Base-by-base conservation (phyloP, 75 land plant genomes). In the Isoetes taiwanensis region DNA sequence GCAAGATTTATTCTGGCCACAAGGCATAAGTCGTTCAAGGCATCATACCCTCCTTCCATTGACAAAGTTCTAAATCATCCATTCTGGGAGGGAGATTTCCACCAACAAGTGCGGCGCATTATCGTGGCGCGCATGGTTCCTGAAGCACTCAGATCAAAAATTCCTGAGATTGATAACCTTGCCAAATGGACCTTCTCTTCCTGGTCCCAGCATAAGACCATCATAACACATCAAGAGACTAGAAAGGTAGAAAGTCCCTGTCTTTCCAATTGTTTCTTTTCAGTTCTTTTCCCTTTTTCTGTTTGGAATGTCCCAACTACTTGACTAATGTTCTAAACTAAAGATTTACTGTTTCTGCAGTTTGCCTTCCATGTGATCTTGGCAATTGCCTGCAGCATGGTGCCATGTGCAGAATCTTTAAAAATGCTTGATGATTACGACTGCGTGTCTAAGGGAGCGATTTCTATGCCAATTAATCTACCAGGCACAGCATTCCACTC, bases 21-120 rank as follows among this genome's bases (percentile, higher is more conserved):
- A 6, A 46, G 23, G 50, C 50, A 46, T 19, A 46, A 46, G 50
- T 46, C 50, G 5, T 46, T 46, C 50, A 46, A 46, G 50, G 50
- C 50, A 23, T 19, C 25, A 46, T 46, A 46, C 25, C 50, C 50
- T n/a, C 50, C 50, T 19, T 46, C 50, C n/a, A 46, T 46, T 19
- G 50, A 46, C 50, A 46, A 23, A 16, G 50, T 46, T 8, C 50
- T 46, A 6, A 46, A 46, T 23, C 50, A 46, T 46, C 50, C 50
- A 23, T 46, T 23, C 19, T 46, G 50, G 50, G 50, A 46, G 50
- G 50, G 50, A 6, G 50, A 16, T 8, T 46, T 46, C 19, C 50
- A 46, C 19, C 50, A 8, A 4, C 50, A 23, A 16, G 23, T 46
- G 16, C 50, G 50, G n/a, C 16, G 23, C 6, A 46, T 46, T 46